phyloP scores from a whole-genome alignment of 2,329 filamentous ascomycete genomes.

The Stagonosporopsis cucurbitacearum region DNA sequence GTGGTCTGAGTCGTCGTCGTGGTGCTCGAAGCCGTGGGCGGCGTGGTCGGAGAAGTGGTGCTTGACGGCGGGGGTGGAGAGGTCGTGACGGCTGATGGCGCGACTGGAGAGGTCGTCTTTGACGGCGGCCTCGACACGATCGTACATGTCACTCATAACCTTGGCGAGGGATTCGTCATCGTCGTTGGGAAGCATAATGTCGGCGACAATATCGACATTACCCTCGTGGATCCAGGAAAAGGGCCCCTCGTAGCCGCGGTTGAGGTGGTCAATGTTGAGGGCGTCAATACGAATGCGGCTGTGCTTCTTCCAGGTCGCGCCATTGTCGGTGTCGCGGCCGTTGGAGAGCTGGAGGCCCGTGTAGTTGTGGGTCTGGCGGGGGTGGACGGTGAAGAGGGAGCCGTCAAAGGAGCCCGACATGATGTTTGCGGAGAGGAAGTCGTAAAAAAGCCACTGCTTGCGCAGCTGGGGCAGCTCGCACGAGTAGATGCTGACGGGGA shows the following conservation, averaged over 20 bases:
- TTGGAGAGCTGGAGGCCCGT: constrained; percentile 68
- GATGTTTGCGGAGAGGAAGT: constrained; percentile 92
- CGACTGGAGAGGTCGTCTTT: too few species aligned
- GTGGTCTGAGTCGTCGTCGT: constrained; percentile 22
- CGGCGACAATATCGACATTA: constrained; percentile 93
- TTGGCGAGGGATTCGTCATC: constrained; percentile 88
- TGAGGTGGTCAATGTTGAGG: constrained; percentile 93
- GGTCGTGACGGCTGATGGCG: too few species aligned
- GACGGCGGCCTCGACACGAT: constrained; percentile 91
- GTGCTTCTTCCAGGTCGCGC: constrained; percentile 90
- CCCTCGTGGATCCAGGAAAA: constrained; percentile 99
- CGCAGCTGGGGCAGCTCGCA: constrained; percentile 91
- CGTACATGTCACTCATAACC: constrained; percentile 96
- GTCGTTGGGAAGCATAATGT: constrained; percentile 92
- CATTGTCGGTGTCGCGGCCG: constrained; percentile 65
- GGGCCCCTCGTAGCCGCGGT: constrained; percentile 87
- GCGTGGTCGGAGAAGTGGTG: constrained; percentile 47
- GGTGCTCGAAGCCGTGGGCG: constrained; percentile 38
- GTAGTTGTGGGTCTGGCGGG: constrained; percentile 84
- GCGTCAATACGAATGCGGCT: constrained; percentile 91
- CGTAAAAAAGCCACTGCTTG: constrained; percentile 98
- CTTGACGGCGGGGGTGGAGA: constrained; percentile 60
- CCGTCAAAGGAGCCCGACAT: constrained; percentile 96
- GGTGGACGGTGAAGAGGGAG: constrained; percentile 96
- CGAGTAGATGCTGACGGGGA: constrained; percentile 92